Evolutionary conservation across 768 basidiomycete genomes (phyloP).

Genomic region (Pisolithus orientalis): DNA sequence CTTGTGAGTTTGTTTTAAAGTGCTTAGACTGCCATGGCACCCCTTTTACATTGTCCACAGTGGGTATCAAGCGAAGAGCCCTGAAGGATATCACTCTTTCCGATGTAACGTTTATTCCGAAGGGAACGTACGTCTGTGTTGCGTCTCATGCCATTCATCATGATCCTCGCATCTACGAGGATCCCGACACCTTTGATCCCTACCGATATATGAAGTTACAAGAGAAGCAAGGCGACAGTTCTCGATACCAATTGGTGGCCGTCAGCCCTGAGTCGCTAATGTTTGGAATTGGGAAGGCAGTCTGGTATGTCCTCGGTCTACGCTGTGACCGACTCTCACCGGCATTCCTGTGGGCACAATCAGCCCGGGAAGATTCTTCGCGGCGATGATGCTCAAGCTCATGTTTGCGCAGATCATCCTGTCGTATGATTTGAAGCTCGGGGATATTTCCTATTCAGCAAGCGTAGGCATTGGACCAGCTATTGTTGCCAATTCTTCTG

Average conservation of each 20-base stretch:
- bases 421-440: constrained; percentile 38
- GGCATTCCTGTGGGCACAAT: background rate
- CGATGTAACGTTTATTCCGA: constrained; percentile 32
- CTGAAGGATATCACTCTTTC: constrained; percentile 30
- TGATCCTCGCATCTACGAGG: constrained; percentile 22
- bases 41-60: constrained; percentile 5
- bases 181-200: constrained; percentile 35
- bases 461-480: too few species aligned
- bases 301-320: constrained; percentile 13
- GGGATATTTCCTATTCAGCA: constrained; percentile 24
- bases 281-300: constrained; percentile 31
- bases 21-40: background rate
- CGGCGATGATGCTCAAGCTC: constrained; percentile 32
- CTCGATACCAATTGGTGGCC: constrained; percentile 31
- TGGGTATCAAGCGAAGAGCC: constrained; percentile 26
- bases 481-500: too few species aligned
- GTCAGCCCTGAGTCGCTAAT: constrained; percentile 27
- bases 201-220: constrained; percentile 41
- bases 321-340: background rate
- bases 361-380: constrained; percentile 39
- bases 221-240: constrained; percentile 25
- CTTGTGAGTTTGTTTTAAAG: constrained; percentile 8
- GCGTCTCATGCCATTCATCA: constrained; percentile 17
- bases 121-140: constrained; percentile 23
- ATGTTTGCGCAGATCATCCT: constrained; percentile 32